Evolutionary conservation across 352 stramenopile genomes (phyloP), one percentile per base, ranked within the genome.

Genomic region (Phytophthora macrochlamydospora): DNA sequence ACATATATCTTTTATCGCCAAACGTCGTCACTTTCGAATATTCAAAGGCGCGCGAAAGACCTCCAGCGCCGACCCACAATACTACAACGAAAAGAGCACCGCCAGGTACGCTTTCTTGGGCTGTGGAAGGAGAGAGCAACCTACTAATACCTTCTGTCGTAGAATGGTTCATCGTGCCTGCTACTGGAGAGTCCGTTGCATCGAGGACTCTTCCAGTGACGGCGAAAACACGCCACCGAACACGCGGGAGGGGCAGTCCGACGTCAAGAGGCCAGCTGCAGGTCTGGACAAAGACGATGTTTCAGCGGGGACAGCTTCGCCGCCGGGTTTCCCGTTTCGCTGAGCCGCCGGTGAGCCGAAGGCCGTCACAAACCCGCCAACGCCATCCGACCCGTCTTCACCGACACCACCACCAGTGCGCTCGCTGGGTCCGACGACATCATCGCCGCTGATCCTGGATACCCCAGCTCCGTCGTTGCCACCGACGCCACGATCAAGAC

Each of bases 1-100:
- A 2, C 45, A 45, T 62, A 55, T 55, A 55, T 61, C 43, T 61
- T 53, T 32, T 12, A 45, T 30, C 42, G 44, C 18, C 42, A 31
- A 11, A 40, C 9, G 9, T 11, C 9, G 35, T 61, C 32, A 54
- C 55, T 46, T 53, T 54, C 32, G 6, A 62, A 62, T 37, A 7
- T 42, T 32, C 24, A 0, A 3, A 1, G 3, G 18, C 48, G 51
- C 2, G 5, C 30, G 13, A 1, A 18, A 61, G 51, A 44, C n/a
- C 13, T 6, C 31, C 54, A 38, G 24, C 38, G 18, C 18, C 18
- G 18, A 24, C 11, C 37, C 51, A 11, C 12, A 44, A 14, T 31
- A 37, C 18, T 45, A 1, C 1, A 30, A 32, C n/a, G 4, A 6
- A 40, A 6, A 40, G 6, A 6, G 6, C 35, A 6, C 35, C 6